Percentiles rank a stretch among this genome's conserved stretches.
phyloP scores from a whole-genome alignment of 352 stramenopile genomes.

The Globisporangium cystogenes region DNA sequence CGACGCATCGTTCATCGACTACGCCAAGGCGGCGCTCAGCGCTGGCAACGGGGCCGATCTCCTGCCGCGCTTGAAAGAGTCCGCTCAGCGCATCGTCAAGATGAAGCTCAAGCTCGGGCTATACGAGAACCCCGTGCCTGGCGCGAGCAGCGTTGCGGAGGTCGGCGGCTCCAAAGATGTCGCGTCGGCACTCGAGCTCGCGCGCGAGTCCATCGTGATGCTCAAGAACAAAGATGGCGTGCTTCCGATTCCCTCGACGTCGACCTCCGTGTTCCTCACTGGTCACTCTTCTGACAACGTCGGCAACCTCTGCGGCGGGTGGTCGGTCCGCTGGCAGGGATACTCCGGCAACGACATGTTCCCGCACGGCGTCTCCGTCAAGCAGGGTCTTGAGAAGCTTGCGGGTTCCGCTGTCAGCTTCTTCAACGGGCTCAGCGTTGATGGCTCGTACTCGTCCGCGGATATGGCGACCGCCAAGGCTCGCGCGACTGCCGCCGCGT shows the following conservation, averaged over 20 bases:
- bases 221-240: slow-evolving; percentile 66
- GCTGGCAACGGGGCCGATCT: slow-evolving; percentile 20
- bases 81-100: slow-evolving; percentile 53
- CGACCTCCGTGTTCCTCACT: slow-evolving; percentile 49
- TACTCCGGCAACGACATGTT: slow-evolving; percentile 55
- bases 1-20: slow-evolving; percentile 44
- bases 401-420: slow-evolving; percentile 19
- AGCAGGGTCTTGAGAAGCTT: slow-evolving; percentile 45
- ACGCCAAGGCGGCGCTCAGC: slow-evolving; percentile 27
- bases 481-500: slow-evolving; percentile 35
- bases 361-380: slow-evolving; percentile 55
- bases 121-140: slow-evolving; percentile 58
- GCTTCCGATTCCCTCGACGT: slow-evolving; percentile 33
- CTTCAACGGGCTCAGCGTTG: slow-evolving; percentile 45
- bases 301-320: slow-evolving; percentile 67
- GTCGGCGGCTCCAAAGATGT: slow-evolving; percentile 51
- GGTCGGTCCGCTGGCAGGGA: slow-evolving; percentile 85
- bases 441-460: slow-evolving; percentile 39
- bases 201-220: too few relatives aligned
- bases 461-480: slow-evolving; percentile 50
- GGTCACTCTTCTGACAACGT: slow-evolving; percentile 61
- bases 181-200: slow-evolving; percentile 50
- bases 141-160: slow-evolving; percentile 25
- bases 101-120: slow-evolving; percentile 70
- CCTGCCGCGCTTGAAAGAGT: slow-evolving; percentile 47